Conservation (phyloP, 2,329 filamentous ascomycete species). For the Colletotrichum lentis region DNA sequence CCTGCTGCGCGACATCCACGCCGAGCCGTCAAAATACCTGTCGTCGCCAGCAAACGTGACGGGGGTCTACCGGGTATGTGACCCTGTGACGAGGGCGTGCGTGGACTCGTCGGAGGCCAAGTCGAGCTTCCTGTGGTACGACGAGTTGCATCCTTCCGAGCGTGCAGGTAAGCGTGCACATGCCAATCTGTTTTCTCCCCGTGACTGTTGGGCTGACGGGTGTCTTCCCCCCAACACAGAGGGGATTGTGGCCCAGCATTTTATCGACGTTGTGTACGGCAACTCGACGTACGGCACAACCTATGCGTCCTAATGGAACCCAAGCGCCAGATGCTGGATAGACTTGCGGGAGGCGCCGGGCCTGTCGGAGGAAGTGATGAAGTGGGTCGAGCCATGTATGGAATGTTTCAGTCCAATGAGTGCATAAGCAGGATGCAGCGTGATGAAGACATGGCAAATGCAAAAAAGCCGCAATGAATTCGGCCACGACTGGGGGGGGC, state of each 20-base stretch:
- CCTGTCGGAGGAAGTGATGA: background rate
- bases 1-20: conserved; percentile 71
- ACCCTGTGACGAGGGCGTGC: conserved; percentile 47
- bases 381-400: background rate
- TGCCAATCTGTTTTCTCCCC: background rate
- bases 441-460: background rate
- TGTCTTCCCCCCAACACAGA: conserved; percentile 40
- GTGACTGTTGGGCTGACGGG: conserved; percentile 26
- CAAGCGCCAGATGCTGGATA: background rate
- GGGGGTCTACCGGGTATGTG: conserved; percentile 65
- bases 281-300: conserved; percentile 52
- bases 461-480: background rate
- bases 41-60: conserved; percentile 70
- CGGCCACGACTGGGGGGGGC: background rate
- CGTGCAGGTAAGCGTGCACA: conserved; percentile 63
- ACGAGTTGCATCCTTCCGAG: conserved; percentile 76
- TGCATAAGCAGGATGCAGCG: background rate
- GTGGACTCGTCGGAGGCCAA: conserved; percentile 50
- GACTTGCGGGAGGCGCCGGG: background rate
- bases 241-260: conserved; percentile 52
- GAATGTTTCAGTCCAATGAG: background rate
- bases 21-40: conserved; percentile 67
- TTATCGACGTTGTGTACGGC: conserved; percentile 52
- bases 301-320: conserved; percentile 38
- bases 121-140: conserved; percentile 75